phyloP scores from a whole-genome alignment of 176 grass and related monocot species.

The Zoysia japonica region DNA sequence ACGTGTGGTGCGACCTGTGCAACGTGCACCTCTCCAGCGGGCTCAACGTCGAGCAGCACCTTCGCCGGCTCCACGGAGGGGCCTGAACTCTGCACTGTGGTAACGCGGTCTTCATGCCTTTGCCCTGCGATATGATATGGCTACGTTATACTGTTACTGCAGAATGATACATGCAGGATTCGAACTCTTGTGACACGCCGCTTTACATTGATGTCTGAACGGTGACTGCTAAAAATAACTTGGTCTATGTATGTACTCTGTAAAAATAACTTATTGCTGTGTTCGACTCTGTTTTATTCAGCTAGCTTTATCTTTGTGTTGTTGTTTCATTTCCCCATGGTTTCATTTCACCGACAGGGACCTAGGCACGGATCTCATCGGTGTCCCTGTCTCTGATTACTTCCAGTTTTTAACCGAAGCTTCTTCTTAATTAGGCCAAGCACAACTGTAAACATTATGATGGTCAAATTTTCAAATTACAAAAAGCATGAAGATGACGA shows the following conservation, averaged over 20 bases:
- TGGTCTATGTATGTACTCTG: background rate
- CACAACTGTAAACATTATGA: background rate
- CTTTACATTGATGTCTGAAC: too few relatives aligned
- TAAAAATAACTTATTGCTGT: background rate
- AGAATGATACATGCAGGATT: too few relatives aligned
- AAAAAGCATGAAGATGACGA: background rate
- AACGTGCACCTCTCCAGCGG: slow-evolving; percentile 36
- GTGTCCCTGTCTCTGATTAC: slow-evolving; percentile 6
- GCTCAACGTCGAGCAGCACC: slow-evolving; percentile 49
- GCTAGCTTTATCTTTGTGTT: background rate
- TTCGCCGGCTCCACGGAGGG: slow-evolving; percentile 8
- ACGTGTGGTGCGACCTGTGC: slow-evolving; percentile 43
- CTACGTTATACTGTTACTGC: too few relatives aligned
- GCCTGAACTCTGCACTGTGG: slow-evolving; percentile 14
- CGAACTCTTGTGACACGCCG: too few relatives aligned
- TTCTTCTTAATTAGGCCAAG: background rate
- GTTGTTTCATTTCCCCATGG: too few relatives aligned
- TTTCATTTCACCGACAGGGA: too few relatives aligned
- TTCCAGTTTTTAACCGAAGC: background rate
- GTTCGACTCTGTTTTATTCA: slow-evolving; percentile 15
- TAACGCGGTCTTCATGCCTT: too few relatives aligned
- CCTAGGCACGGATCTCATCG: background rate
- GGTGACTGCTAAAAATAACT: too few relatives aligned
- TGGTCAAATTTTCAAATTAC: background rate
- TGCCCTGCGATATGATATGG: too few relatives aligned